Evolutionary conservation across 495 filamentous ascomycete genomes (phyloP), one percentile per base, ranked within the genome.

Genomic region (Tuber brumale): DNA sequence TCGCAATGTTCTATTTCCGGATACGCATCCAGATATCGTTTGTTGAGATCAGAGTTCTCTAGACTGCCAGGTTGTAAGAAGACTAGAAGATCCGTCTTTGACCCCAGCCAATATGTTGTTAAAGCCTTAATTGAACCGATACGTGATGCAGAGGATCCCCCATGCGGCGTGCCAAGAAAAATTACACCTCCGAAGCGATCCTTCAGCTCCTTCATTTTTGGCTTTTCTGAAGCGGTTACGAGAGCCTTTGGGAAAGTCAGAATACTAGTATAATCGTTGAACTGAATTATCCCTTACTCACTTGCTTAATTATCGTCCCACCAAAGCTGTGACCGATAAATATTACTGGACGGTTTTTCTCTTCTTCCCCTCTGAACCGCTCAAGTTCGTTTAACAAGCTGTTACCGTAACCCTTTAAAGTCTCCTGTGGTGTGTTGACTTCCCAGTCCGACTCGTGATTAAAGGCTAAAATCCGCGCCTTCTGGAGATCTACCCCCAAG

Each of bases 381-480:
- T 27, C 61, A 7, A 73, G n/a, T 12, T n/a, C 23, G 6, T 61
- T n/a, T 37, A 73, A 46, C 48, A 73, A 39, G 19, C 61, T 35
- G 21, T 57, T 44, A 16, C 72, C 72, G n/a, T 46, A 73, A 39
- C 39, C 72, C 5, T 39, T 51, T 18, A 73, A 14, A 12, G 72
- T 75, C 72, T 78, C 78, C 43, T 31, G 31, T 3, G 74, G 78
- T 16, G 72, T 72, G 70, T 76, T 70, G 43, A 46, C 44, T 19
- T 81, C 37, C 78, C 78, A 75, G 41, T 44, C 69, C 6, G 79
- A 72, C 51, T 81, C 45, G 46, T 81, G 71, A 69, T 77, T 74
- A 69, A 80, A 81, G 42, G 72, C 27, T 44, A 81, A 72, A n/a
- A 81, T 45, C 44, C 79, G 78, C 23, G 75, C 72, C 37, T 72